Evolutionary conservation across 2,329 filamentous ascomycete species (phyloP).

Genomic region (Cryoendolithus antarcticus): DNA sequence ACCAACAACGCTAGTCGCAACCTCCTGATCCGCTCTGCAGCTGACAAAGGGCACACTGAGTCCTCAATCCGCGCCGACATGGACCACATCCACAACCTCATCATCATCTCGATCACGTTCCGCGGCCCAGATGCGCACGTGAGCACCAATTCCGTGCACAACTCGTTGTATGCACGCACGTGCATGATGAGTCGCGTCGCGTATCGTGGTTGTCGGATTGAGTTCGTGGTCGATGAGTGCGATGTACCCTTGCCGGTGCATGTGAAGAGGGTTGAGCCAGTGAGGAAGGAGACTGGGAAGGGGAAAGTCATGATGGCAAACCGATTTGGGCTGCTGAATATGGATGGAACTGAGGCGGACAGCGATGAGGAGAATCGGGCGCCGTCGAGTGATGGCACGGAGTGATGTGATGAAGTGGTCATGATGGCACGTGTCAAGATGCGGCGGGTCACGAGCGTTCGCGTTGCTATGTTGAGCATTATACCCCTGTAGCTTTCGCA

Average conservation of each 20-base stretch:
- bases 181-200: conserved; percentile 59
- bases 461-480: too few species aligned
- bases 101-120: conserved; percentile 55
- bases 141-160: conserved; percentile 64
- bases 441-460: too few species aligned
- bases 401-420: too few species aligned
- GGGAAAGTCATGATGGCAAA: conserved; percentile 36
- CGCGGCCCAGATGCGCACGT: conserved; percentile 50
- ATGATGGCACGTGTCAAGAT: too few species aligned
- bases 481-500: too few species aligned
- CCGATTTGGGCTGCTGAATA: conserved; percentile 43
- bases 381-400: too few species aligned
- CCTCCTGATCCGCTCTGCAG: conserved; percentile 51
- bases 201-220: conserved; percentile 60
- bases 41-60: conserved; percentile 43
- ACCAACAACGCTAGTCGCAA: conserved; percentile 59
- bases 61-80: conserved; percentile 57
- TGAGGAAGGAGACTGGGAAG: too few species aligned
- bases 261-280: conserved; percentile 11
- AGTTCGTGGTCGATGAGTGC: conserved; percentile 64
- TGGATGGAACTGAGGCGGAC: conserved; percentile 1
- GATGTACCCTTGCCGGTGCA: conserved; percentile 40
- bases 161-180: conserved; percentile 60
- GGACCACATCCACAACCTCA: conserved; percentile 70
- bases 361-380: conserved; percentile 3